phyloP scores from a whole-genome alignment of 1,139 yeast species.

The Debaryomyces psychrophilus region DNA sequence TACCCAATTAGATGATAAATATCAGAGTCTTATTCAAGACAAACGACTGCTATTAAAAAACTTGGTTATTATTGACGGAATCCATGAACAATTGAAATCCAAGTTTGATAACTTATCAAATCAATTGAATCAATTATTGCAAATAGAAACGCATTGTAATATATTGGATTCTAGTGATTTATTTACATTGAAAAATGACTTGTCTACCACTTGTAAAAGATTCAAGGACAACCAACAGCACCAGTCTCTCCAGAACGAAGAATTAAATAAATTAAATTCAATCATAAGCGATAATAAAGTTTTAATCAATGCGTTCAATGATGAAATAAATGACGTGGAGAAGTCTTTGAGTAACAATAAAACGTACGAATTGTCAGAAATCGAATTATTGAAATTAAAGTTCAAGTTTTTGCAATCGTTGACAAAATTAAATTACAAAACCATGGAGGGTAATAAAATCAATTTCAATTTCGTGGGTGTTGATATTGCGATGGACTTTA shows the following conservation, averaged over 20 bases:
- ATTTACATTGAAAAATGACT: constrained; percentile 17
- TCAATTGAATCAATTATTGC: constrained; percentile 27
- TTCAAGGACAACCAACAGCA: constrained; percentile 14
- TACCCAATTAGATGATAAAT: constrained; percentile 37
- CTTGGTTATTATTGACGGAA: constrained; percentile 23
- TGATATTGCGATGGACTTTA: constrained; percentile 19
- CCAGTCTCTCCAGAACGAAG: constrained; percentile 12
- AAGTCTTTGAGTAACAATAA: constrained; percentile 23
- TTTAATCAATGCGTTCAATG: constrained; percentile 23
- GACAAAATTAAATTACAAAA: constrained; percentile 23
- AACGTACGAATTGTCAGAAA: constrained; percentile 30
- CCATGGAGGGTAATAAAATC: constrained; percentile 15
- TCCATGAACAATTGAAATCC: constrained; percentile 18
- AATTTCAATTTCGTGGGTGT: constrained; percentile 23
- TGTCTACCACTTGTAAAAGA: constrained; percentile 17
- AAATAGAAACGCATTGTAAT: constrained; percentile 23
- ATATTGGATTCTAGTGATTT: constrained; percentile 23
- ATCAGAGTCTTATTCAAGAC: constrained; percentile 30
- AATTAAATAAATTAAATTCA: constrained; percentile 18
- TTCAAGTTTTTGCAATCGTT: constrained; percentile 28
- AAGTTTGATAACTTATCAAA: constrained; percentile 21
- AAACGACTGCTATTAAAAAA: constrained; percentile 25
- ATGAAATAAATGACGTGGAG: constrained; percentile 21
- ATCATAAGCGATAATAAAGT: constrained; percentile 16
- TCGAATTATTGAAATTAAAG: constrained; percentile 26